These are phyloP conservation scores for Cystobasidium slooffiae DNA, from an alignment of 1,284 basidiomycete species.

Conservation along the genomic window DNA sequence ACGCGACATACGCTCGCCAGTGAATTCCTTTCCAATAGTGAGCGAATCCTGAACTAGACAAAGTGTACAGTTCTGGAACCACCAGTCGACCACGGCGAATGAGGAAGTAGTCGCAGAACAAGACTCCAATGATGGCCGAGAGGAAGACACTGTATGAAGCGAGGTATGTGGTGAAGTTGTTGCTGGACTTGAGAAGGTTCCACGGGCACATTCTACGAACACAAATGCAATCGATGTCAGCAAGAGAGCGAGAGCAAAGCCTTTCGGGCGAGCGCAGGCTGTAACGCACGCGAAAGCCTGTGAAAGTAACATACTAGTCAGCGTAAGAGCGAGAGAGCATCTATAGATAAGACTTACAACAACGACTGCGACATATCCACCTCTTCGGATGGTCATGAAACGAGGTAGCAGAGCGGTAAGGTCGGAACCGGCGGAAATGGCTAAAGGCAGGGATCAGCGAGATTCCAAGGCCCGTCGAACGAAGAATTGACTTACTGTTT, in stretches of 20 bases:
- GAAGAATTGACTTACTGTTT: neutral
- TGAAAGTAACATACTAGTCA: neutral
- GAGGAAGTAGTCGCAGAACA: constrained; percentile 78
- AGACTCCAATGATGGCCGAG: constrained; percentile 74
- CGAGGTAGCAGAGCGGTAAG: constrained; percentile 77
- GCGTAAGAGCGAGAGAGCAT: neutral
- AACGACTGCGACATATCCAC: constrained; percentile 75
- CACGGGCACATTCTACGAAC: constrained; percentile 64
- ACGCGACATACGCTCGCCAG: constrained; percentile 63
- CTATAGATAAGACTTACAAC: constrained; percentile 64
- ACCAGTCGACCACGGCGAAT: constrained; percentile 73
- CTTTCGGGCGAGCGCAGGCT: no score
- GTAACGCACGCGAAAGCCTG: constrained; percentile 19
- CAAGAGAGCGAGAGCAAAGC: no score
- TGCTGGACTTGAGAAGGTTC: constrained; percentile 76
- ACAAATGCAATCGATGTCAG: constrained; percentile 61
- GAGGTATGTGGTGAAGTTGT: constrained; percentile 81
- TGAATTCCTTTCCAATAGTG: constrained; percentile 77
- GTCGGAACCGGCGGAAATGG: constrained; percentile 81
- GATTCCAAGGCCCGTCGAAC: neutral
- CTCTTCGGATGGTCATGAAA: constrained; percentile 82
- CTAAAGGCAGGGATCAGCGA: constrained; percentile 72
- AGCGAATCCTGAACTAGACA: constrained; percentile 69
- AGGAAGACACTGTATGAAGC: constrained; percentile 81
- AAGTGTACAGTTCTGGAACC: constrained; percentile 71